These are phyloP conservation scores for Pichia kluyveri DNA, from an alignment of 805 yeast species.

Conservation along the genomic window DNA sequence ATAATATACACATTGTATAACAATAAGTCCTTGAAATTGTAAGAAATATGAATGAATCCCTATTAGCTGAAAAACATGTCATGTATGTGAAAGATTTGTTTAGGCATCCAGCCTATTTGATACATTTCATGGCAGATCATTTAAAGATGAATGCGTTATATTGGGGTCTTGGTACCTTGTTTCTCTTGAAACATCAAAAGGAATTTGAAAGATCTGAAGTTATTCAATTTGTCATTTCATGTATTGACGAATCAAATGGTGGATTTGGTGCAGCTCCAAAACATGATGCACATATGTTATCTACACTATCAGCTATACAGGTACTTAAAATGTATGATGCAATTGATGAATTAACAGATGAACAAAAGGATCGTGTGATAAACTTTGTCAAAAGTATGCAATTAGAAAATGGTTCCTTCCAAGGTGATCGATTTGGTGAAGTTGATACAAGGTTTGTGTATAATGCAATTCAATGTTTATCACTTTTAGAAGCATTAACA, in stretches of 20 bases:
- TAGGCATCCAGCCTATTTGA: conserved; percentile 47
- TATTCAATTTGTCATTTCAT: conserved; percentile 56
- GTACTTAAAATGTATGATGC: conserved; percentile 59
- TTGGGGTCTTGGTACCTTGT: conserved; percentile 86
- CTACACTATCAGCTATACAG: conserved; percentile 84
- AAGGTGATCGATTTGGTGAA: conserved; percentile 89
- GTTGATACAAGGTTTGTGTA: conserved; percentile 88
- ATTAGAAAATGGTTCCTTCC: conserved; percentile 60
- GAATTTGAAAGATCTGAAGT: conserved; percentile 57
- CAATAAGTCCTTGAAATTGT: too few species aligned
- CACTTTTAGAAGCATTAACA: conserved; percentile 53
- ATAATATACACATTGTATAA: too few species aligned
- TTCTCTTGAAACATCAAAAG: conserved; percentile 44
- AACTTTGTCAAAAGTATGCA: conserved; percentile 39
- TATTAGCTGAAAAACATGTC: conserved; percentile 35
- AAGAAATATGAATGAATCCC: neutral
- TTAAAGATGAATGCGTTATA: conserved; percentile 84
- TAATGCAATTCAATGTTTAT: conserved; percentile 65
- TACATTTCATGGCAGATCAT: conserved; percentile 88
- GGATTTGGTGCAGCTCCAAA: conserved; percentile 87
- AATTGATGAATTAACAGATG: conserved; percentile 32
- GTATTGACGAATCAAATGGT: conserved; percentile 51
- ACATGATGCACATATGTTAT: conserved; percentile 81
- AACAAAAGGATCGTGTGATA: conserved; percentile 24
- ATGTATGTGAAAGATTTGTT: conserved; percentile 48